Evolutionary conservation across 441 rosid species (phyloP).

Genomic region (Pelargonium myrrhifolium): DNA sequence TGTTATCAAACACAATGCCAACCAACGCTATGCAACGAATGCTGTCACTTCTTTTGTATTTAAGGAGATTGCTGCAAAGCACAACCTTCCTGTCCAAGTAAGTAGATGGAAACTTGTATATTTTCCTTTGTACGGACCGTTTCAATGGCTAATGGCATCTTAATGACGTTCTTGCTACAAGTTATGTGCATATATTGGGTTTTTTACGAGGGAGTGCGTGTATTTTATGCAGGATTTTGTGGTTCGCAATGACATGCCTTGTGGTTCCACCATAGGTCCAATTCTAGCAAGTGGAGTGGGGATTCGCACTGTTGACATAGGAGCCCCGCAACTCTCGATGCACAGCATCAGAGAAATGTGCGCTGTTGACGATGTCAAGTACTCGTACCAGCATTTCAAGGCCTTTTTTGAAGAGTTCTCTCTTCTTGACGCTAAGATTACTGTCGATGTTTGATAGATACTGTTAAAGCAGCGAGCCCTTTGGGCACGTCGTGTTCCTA

Average conservation of each 20-base stretch:
- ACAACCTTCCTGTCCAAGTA: constrained; percentile 82
- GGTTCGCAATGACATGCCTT: constrained; percentile 88
- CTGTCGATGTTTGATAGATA: constrained; percentile 32
- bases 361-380: constrained; percentile 73
- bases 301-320: constrained; percentile 90
- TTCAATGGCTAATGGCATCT: too few species aligned
- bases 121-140: neutral
- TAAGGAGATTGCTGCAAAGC: constrained; percentile 69
- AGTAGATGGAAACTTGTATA: neutral
- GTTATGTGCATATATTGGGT: too few species aligned
- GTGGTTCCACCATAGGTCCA: constrained; percentile 97
- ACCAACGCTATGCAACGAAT: constrained; percentile 94
- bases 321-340: constrained; percentile 94
- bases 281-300: constrained; percentile 91
- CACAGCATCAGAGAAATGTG: constrained; percentile 98
- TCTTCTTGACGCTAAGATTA: constrained; percentile 56
- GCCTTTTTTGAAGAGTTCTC: constrained; percentile 69
- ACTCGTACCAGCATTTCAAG: constrained; percentile 83
- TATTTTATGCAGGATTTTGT: constrained; percentile 64
- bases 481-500: too few species aligned
- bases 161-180: too few species aligned
- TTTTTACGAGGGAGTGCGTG: too few species aligned
- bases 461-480: neutral
- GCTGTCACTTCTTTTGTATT: constrained; percentile 79
- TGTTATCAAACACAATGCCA: constrained; percentile 91